Percentiles rank a stretch among this genome's conserved stretches.
These are phyloP conservation scores for Picea sitchensis DNA, from an alignment of 75 land plant genomes.

Conservation along the genomic window DNA sequence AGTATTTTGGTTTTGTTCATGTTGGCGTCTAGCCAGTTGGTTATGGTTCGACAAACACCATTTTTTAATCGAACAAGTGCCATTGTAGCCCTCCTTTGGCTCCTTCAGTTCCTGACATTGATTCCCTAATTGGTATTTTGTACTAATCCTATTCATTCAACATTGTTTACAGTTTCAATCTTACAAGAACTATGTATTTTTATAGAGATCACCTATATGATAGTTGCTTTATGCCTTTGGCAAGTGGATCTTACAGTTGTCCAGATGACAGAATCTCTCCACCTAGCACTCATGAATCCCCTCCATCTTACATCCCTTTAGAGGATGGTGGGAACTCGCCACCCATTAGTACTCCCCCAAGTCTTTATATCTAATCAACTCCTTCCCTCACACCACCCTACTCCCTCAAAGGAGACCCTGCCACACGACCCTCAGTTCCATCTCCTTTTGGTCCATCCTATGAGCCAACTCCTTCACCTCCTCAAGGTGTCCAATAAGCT, in stretches of 20 bases:
- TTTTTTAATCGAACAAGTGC: not conserved
- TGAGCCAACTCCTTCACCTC: no score
- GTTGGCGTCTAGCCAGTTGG: not conserved
- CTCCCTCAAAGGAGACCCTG: no score
- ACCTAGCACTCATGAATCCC: no score
- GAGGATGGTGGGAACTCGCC: not conserved
- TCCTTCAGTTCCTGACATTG: not conserved
- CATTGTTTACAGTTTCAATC: not conserved
- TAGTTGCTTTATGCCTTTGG: not conserved
- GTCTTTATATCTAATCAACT: not conserved
- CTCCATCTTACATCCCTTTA: no score
- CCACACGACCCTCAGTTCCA: not conserved
- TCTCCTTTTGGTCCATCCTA: no score
- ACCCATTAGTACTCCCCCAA: constrained; percentile 11
- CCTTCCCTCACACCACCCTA: not conserved
- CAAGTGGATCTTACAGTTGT: constrained; percentile 3
- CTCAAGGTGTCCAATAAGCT: no score
- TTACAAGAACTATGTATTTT: not conserved
- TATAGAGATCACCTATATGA: no score
- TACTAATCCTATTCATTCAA: not conserved
- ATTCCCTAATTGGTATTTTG: not conserved
- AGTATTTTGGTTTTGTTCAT: no score
- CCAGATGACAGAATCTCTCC: no score
- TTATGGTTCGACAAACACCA: not conserved
- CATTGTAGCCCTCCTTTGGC: not conserved